Evolutionary conservation across 129 eudicot genomes (phyloP).

Genomic region (Chrysanthemum lavandulifolium): DNA sequence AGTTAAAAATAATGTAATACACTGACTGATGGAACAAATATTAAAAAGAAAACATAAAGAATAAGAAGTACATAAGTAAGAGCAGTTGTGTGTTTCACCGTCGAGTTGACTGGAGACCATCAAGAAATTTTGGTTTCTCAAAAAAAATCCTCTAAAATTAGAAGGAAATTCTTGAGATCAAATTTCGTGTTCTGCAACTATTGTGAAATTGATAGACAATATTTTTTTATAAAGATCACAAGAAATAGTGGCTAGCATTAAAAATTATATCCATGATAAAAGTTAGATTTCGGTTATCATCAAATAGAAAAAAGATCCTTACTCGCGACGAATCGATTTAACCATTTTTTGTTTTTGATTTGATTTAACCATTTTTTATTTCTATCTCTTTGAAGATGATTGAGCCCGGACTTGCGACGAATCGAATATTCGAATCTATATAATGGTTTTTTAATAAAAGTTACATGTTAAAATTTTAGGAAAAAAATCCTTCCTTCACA

Average conservation of each 20-base stretch:
- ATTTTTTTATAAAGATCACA: not conserved
- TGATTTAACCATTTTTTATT: no score
- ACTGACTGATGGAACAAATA: not conserved
- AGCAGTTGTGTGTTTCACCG: slow-evolving; percentile 97
- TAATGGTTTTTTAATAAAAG: no score
- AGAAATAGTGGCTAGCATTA: not conserved
- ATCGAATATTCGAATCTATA: no score
- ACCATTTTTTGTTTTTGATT: slow-evolving; percentile 13
- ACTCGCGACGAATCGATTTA: slow-evolving; percentile 33
- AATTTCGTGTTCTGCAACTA: not conserved
- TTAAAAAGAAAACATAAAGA: slow-evolving; percentile 1
- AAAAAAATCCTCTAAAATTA: slow-evolving; percentile 77
- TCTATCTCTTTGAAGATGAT: no score
- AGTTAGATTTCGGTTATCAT: no score
- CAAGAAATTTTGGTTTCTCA: slow-evolving; percentile 89
- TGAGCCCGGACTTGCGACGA: no score
- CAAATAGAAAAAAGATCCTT: no score
- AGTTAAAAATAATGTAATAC: not conserved
- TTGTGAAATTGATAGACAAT: no score
- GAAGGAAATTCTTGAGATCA: not conserved
- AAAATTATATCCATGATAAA: not conserved
- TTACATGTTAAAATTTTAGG: no score
- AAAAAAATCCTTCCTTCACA: slow-evolving; percentile 47
- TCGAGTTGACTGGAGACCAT: slow-evolving; percentile 97
- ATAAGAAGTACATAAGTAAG: slow-evolving; percentile 70